Conservation (phyloP, 2,329 filamentous ascomycete genomes). For the Trichoderma sp. region DNA sequence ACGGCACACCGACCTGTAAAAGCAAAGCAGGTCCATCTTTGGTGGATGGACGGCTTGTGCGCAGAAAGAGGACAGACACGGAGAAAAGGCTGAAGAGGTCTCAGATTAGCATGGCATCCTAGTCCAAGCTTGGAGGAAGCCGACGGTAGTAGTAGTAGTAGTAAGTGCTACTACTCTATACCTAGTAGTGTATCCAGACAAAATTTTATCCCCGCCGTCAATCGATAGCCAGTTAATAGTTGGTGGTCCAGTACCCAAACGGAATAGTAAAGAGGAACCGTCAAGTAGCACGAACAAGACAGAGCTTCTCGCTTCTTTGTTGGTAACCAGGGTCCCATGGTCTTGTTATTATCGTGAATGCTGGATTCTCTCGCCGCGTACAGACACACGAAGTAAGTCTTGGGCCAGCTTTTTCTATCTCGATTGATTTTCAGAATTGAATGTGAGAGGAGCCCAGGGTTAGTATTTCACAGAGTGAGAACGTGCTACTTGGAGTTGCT, state of each 20-base stretch:
- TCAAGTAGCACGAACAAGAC: neutral
- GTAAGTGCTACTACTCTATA: neutral
- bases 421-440: neutral
- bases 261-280: neutral
- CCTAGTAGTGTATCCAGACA: neutral
- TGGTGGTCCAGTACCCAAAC: neutral
- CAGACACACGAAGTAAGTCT: neutral
- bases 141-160: neutral
- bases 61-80: neutral
- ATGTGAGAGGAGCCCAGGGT: neutral
- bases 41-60: neutral
- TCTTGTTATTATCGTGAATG: neutral
- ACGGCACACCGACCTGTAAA: neutral
- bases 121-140: neutral
- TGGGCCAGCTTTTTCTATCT: neutral
- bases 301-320: neutral
- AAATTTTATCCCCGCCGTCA: neutral
- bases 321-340: neutral
- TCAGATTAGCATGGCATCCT: neutral
- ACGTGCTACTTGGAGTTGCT: neutral
- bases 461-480: neutral
- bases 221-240: slow-evolving; percentile 11
- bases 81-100: neutral
- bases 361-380: neutral
- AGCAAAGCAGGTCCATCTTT: neutral